Percentiles rank a stretch among this genome's conserved stretches.
Conservation (phyloP, 441 rosid genomes). For the Erysimum cheiri region DNA sequence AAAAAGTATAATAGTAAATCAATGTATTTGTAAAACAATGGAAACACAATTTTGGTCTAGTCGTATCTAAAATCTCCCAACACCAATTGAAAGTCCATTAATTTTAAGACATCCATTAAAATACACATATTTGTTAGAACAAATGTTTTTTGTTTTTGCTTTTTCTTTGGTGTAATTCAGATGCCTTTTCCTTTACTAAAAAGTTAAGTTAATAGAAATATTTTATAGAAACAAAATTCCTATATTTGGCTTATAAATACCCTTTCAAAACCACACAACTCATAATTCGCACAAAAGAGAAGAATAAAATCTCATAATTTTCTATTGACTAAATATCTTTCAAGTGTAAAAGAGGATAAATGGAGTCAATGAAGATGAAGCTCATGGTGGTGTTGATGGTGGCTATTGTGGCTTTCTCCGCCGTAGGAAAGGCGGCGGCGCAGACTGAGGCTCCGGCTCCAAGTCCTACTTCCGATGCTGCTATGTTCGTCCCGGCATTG, state of each 20-base stretch:
- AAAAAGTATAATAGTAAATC: too few relatives aligned
- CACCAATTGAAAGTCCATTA: not conserved
- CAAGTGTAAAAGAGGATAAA: slow-evolving; percentile 25
- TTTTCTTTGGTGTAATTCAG: slow-evolving; percentile 24
- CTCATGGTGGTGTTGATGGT: slow-evolving; percentile 52
- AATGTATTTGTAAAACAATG: not conserved
- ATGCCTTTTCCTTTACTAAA: slow-evolving; percentile 40
- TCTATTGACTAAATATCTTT: slow-evolving; percentile 25
- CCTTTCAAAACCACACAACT: slow-evolving; percentile 35
- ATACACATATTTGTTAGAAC: not conserved
- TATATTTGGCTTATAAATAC: slow-evolving; percentile 38
- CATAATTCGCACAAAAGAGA: slow-evolving; percentile 14
- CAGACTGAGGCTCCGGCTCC: slow-evolving; percentile 72
- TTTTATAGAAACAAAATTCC: slow-evolving; percentile 9
- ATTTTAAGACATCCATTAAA: slow-evolving; percentile 1
- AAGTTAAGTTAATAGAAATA: slow-evolving; percentile 18
- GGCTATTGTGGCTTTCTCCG: slow-evolving; percentile 54
- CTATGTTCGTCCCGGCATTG: slow-evolving; percentile 58
- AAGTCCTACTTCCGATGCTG: slow-evolving; percentile 65
- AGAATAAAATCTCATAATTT: slow-evolving; percentile 2
- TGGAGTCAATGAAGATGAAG: slow-evolving; percentile 74
- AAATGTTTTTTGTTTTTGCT: not conserved
- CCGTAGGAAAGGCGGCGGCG: slow-evolving; percentile 52
- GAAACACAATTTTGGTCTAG: not conserved
- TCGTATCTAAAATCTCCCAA: not conserved